A percentile compares a stretch with the other conserved stretches of the same genome.
Conservation (phyloP, 345 rosid genomes). For the Stellera chamaejasme region DNA sequence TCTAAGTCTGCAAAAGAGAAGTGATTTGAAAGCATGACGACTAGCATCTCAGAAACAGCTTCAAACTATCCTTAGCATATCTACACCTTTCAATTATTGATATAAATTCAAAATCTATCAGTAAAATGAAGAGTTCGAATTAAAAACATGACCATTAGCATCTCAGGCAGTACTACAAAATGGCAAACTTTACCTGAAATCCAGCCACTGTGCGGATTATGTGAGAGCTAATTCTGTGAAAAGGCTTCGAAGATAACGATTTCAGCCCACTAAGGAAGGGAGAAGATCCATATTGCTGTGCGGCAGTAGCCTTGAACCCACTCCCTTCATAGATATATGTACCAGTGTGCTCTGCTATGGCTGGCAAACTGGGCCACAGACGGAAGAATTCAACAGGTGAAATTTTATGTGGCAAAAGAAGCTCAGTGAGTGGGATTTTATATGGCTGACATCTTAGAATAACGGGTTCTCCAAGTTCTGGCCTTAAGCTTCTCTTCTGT, state of each 20-base stretch:
- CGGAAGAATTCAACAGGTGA: slow-evolving; percentile 98
- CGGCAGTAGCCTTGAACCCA: slow-evolving; percentile 98
- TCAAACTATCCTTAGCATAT: too few relatives aligned
- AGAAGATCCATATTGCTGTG: slow-evolving; percentile 93
- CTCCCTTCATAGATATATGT: slow-evolving; percentile 90
- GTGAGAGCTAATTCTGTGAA: slow-evolving; percentile 91
- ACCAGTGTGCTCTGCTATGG: slow-evolving; percentile 81
- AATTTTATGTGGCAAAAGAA: slow-evolving; percentile 86
- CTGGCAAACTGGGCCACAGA: slow-evolving; percentile 97
- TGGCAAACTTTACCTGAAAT: slow-evolving; percentile 58
- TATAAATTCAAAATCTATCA: too few relatives aligned
- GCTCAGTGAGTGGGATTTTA: slow-evolving; percentile 93
- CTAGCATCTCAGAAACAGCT: too few relatives aligned
- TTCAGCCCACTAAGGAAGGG: slow-evolving; percentile 91
- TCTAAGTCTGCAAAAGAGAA: too few relatives aligned
- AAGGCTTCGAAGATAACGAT: slow-evolving; percentile 84
- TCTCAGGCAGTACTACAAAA: not conserved
- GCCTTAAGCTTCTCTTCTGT: slow-evolving; percentile 73
- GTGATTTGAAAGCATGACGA: too few relatives aligned
- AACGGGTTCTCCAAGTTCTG: slow-evolving; percentile 97
- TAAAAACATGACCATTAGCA: not conserved
- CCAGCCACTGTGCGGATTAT: slow-evolving; percentile 94
- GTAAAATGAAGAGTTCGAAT: too few relatives aligned
- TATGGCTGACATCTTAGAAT: slow-evolving; percentile 92
- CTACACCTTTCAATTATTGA: too few relatives aligned